phyloP scores from a whole-genome alignment of 2,329 filamentous ascomycete species.

The Waltergamsia citrina region DNA sequence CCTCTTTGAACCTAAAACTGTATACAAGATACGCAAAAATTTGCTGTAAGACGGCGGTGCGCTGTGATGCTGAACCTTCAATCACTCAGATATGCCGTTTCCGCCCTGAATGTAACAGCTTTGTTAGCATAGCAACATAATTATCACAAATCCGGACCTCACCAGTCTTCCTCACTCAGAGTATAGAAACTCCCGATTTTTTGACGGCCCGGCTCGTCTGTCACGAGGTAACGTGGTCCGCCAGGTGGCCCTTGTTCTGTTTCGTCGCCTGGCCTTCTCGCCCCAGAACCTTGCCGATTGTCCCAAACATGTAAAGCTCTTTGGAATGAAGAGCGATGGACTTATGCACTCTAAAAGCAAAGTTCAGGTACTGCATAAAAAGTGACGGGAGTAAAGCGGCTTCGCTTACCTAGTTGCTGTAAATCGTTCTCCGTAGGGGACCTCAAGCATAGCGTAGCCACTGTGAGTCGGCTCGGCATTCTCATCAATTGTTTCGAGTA shows the following conservation, averaged over 20 bases:
- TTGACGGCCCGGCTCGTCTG: conserved; percentile 66
- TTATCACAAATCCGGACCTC: too few species aligned
- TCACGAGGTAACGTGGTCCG: conserved; percentile 59
- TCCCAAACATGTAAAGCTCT: conserved; percentile 2
- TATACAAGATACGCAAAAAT: too few species aligned
- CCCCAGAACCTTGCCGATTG: not conserved
- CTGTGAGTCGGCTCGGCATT: conserved; percentile 2
- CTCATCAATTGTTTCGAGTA: conserved; percentile 3
- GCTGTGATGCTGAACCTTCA: not conserved
- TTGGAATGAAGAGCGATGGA: conserved; percentile 2
- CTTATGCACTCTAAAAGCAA: conserved; percentile 1
- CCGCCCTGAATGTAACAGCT: not conserved
- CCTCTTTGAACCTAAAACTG: too few species aligned
- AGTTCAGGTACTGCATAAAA: not conserved
- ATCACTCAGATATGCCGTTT: conserved; percentile 3
- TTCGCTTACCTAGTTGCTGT: conserved; percentile 1
- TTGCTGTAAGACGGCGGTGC: too few species aligned
- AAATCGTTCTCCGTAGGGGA: conserved; percentile 4
- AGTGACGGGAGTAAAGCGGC: too few species aligned
- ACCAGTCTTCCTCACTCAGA: conserved; percentile 63
- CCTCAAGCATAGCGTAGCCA: conserved; percentile 3
- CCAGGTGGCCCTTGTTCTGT: not conserved
- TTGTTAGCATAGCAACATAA: not conserved
- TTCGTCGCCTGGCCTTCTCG: not conserved
- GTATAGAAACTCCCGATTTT: conserved; percentile 59